Evolutionary conservation across 2,329 filamentous ascomycete species (phyloP).

Genomic region (Chaetomium sp.): DNA sequence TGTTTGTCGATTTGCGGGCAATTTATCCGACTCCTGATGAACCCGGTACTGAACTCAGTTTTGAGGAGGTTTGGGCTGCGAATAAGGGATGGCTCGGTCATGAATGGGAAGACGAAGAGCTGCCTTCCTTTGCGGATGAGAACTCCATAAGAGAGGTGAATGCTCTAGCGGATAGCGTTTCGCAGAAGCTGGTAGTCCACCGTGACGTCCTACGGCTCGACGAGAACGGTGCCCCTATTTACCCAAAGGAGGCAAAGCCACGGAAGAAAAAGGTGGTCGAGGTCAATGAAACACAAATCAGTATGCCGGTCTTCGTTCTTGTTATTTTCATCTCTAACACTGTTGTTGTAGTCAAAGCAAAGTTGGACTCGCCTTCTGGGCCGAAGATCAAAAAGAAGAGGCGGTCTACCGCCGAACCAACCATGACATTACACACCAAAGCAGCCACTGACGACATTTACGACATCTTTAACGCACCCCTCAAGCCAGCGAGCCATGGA

Average conservation of each 20-base stretch:
- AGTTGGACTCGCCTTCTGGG: conserved; percentile 85
- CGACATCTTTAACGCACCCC: conserved; percentile 89
- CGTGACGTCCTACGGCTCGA: conserved; percentile 54
- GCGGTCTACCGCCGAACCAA: conserved; percentile 67
- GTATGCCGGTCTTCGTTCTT: conserved; percentile 54
- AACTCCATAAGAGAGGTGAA: conserved; percentile 36
- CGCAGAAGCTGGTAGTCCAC: conserved; percentile 48
- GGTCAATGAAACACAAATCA: conserved; percentile 88
- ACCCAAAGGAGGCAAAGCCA: conserved; percentile 45
- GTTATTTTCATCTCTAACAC: conserved; percentile 34
- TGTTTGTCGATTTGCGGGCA: conserved; percentile 82
- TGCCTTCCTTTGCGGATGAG: conserved; percentile 35
- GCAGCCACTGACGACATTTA: conserved; percentile 98
- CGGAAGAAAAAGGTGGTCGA: conserved; percentile 82
- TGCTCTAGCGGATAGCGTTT: conserved; percentile 36
- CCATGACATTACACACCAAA: conserved; percentile 95
- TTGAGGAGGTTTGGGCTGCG: conserved; percentile 86
- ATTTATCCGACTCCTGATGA: conserved; percentile 79
- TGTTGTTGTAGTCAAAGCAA: conserved; percentile 73
- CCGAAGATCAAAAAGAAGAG: conserved; percentile 80
- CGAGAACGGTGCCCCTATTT: conserved; percentile 57
- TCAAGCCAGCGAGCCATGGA: conserved; percentile 47
- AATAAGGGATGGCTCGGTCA: conserved; percentile 69
- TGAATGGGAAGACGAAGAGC: conserved; percentile 54
- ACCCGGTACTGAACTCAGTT: conserved; percentile 75